Base-by-base conservation (phyloP, 108 stramenopile genomes). In the Epithemia pelagica region DNA sequence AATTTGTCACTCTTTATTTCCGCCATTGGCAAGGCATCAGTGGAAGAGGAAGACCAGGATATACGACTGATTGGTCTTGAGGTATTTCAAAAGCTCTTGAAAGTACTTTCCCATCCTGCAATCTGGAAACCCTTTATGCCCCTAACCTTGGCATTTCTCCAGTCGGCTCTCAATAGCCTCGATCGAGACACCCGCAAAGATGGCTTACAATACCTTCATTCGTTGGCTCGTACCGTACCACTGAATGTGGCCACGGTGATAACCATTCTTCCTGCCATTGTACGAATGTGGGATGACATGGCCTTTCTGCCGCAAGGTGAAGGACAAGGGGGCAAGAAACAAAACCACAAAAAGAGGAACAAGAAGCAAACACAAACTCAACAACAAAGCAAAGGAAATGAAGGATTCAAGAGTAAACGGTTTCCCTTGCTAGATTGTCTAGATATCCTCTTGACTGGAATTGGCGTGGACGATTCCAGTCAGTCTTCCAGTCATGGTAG, bases 161-260 rank as follows among this genome's bases (percentile, higher is more conserved):
- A 81, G 7, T 90, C 87, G 56, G 85, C 92, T 33, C 63, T 93
- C 65, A 84, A 90, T 59, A 87, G 89, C 75, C 67, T 93, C 31
- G 92, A 93, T 72, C 67, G 68, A 29, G 57, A 54, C 21, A 78
- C 80, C 25, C 74, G 89, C 30, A 61, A 76, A 27, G 84, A 88
- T 59, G 92, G 89, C 0, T 78, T 74, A 24, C 72, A 66, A 25
- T 60, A 73, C 23, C 74, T 86, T 7, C 69, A 76, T 10, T 65
- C 84, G 33, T 25, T 92, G 66, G 68, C 78, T 62, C 68, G 70
- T 26, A 56, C 73, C 21, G 62, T 68, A 22, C 79, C 74, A 27
- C 59, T 59, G 21, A 20, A 66, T 19, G 33, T 76, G 8, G 3
- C 30, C 0, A 8, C 66, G 0, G 37, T n/a, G 1, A 46, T 46